A percentile compares a stretch with the other conserved stretches of the same genome.
phyloP scores from a whole-genome alignment of 345 rosid species.

The Barbarea vulgaris region DNA sequence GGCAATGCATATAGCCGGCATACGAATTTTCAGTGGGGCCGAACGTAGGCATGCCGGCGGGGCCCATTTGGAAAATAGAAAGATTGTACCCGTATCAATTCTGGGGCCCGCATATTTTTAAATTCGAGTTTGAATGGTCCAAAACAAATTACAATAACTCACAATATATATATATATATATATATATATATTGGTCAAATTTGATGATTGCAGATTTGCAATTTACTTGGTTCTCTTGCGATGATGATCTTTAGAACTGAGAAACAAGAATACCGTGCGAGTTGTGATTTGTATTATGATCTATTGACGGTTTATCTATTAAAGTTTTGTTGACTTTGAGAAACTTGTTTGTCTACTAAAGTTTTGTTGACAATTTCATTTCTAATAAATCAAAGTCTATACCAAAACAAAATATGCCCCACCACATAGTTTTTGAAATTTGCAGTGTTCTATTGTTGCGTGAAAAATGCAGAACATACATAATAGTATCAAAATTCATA shows the following conservation, averaged over 20 bases:
- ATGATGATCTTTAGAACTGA: neutral
- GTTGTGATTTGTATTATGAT: neutral
- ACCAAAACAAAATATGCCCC: neutral
- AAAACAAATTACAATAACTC: neutral
- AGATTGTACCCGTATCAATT: constrained; percentile 28
- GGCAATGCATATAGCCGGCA: constrained; percentile 33
- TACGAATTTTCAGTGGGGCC: constrained; percentile 32
- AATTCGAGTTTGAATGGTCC: constrained; percentile 37
- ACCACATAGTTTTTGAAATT: neutral
- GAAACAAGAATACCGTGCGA: neutral
- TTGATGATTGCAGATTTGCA: constrained; percentile 8
- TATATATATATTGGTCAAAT: neutral
- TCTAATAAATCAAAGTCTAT: neutral
- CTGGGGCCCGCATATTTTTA: constrained; percentile 9
- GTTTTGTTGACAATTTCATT: neutral
- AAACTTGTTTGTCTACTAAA: neutral
- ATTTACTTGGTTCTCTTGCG: neutral
- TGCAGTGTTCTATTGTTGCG: too few relatives aligned
- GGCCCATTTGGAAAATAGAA: constrained; percentile 30
- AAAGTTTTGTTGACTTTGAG: neutral
- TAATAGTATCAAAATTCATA: neutral
- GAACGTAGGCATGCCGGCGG: constrained; percentile 34
- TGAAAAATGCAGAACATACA: neutral
- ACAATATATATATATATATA: neutral
- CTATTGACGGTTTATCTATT: too few relatives aligned